These are phyloP conservation scores for Viola pubescens DNA, from an alignment of 441 rosid genomes.

Conservation along the genomic window DNA sequence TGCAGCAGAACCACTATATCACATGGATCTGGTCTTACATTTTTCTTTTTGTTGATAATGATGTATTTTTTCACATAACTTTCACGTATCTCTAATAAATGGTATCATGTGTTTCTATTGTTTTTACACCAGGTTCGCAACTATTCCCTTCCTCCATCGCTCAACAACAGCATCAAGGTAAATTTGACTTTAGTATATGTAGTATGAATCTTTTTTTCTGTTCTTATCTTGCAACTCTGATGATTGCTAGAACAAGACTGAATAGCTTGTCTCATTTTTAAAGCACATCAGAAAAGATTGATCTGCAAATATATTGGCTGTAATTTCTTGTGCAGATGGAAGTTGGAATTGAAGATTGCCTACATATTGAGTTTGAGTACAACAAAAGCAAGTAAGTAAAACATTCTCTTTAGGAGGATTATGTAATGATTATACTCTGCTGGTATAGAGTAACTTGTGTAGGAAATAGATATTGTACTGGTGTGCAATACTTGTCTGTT, in stretches of 20 bases:
- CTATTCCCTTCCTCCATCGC: slow-evolving; percentile 63
- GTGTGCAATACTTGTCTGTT: too few relatives aligned
- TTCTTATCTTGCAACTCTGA: not conserved
- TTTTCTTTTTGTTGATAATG: not conserved
- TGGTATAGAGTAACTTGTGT: too few relatives aligned
- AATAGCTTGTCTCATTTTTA: not conserved
- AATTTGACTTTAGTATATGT: slow-evolving; percentile 9
- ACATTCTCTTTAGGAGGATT: not conserved
- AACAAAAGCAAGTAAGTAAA: slow-evolving; percentile 91
- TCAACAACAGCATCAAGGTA: slow-evolving; percentile 92
- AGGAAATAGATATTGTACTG: too few relatives aligned
- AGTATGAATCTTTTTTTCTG: not conserved
- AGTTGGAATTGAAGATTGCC: slow-evolving; percentile 97
- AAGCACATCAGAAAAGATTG: not conserved
- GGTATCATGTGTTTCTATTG: slow-evolving; percentile 11
- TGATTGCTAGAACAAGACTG: too few relatives aligned
- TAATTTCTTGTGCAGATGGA: slow-evolving; percentile 61
- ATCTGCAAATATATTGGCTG: not conserved
- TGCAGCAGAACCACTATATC: too few relatives aligned
- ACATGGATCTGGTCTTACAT: not conserved
- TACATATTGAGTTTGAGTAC: slow-evolving; percentile 99
- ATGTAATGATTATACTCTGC: too few relatives aligned
- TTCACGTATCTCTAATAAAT: not conserved
- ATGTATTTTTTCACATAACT: not conserved
- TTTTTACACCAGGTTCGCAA: slow-evolving; percentile 61